Base-by-base conservation (phyloP, 495 filamentous ascomycete genomes). In the Cairneyella variabilis region DNA sequence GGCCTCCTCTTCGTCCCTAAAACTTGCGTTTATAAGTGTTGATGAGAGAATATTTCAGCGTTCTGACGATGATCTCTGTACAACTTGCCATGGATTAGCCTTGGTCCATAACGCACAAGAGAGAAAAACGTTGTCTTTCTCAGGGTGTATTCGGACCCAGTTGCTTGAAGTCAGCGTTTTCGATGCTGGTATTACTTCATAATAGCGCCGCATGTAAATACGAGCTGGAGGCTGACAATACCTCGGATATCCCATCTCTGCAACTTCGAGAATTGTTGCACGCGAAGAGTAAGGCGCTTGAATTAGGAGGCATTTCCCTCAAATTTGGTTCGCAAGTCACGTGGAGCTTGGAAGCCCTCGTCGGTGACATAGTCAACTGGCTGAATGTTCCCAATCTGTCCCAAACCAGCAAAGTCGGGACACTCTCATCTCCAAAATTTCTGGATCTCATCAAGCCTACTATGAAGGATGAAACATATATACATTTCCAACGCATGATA, bases 391-490 rank as follows among this genome's bases (percentile, higher is more conserved):
- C 50, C 10, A 43, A 18, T 14, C 5, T 6, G 1, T 53, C 50
- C n/a, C 18, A 53, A 25, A 46, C 51, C 14, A 53, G 51, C 28
- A 45, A 53, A 25, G 51, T 53, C 5, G 40, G 51, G 5, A 34
- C 38, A 9, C 26, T 53, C 7, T 53, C 51, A 4, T 53, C 51
- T 37, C 51, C 51, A 8, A 18, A 25, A 8, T 53, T 53, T 18
- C 20, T 38, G 11, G 40, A 53, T 9, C 39, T 53, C 7, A n/a
- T 46, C 26, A 30, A 38, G 36, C 41, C 51, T 5, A 25, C 27
- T n/a, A 32, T 46, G 16, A 17, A 44, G 1, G 39, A 34, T 2
- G 1, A 34, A 12, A 28, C 26, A 3, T 18, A 17, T 6, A 5
- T 37, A 18, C 25, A 38, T 40, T 54, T 54, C 18, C 52, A 41